phyloP scores from a whole-genome alignment of 176 grass and related monocot genomes.

The Bolboschoenus planiculmis region DNA sequence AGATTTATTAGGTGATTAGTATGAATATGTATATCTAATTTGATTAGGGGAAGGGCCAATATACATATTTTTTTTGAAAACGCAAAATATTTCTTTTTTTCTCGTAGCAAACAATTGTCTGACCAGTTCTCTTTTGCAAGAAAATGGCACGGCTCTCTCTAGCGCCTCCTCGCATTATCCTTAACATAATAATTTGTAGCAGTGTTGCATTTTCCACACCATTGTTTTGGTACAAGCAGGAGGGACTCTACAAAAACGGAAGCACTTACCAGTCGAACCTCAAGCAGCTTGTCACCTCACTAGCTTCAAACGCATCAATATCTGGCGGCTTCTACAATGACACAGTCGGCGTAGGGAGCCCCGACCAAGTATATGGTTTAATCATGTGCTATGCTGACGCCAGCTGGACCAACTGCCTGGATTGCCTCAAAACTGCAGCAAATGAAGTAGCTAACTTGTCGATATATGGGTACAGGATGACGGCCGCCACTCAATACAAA shows the following conservation, averaged over 20 bases:
- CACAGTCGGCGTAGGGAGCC: neutral
- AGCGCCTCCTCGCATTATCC: neutral
- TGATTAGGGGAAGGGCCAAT: too few relatives aligned
- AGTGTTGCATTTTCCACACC: neutral
- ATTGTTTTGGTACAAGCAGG: neutral
- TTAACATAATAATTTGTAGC: neutral
- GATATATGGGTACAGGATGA: neutral
- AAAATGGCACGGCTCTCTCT: neutral
- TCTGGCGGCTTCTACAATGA: neutral
- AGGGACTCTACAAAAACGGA: neutral
- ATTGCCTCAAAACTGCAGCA: neutral
- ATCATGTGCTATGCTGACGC: conserved; percentile 9
- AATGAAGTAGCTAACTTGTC: neutral
- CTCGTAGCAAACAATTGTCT: too few relatives aligned
- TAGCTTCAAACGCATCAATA: neutral
- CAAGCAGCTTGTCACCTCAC: neutral
- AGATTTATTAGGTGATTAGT: too few relatives aligned
- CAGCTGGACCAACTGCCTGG: neutral
- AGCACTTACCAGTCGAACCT: neutral
- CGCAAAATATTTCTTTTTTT: too few relatives aligned
- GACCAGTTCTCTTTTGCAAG: too few relatives aligned
- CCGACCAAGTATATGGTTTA: neutral
- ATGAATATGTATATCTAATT: too few relatives aligned
- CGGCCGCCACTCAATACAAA: neutral
- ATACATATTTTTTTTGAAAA: too few relatives aligned